Percentiles rank a stretch among this genome's conserved stretches.
Evolutionary conservation across 306 rosid species (phyloP).

Genomic region (Inga oerstediana): DNA sequence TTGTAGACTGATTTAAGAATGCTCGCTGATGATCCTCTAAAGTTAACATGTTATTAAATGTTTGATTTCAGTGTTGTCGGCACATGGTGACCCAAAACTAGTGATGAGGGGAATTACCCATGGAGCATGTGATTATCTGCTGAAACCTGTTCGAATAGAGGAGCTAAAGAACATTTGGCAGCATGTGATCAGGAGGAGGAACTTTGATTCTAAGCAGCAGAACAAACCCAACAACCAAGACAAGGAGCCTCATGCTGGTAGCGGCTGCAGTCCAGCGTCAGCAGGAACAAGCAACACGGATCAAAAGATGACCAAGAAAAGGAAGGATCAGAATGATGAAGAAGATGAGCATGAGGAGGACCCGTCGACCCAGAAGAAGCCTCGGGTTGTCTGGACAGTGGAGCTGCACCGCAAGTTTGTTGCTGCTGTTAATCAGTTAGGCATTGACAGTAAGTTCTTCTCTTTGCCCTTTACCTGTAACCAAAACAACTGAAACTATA

Average conservation of each 20-base stretch:
- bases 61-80: slow-evolving; percentile 79
- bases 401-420: slow-evolving; percentile 93
- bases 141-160: slow-evolving; percentile 88
- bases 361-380: slow-evolving; percentile 67
- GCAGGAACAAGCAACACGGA: slow-evolving; percentile 48
- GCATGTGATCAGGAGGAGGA: slow-evolving; percentile 84
- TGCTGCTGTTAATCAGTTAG: slow-evolving; percentile 80
- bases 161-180: slow-evolving; percentile 94
- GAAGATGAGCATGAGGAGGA: slow-evolving; percentile 68
- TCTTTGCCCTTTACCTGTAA: slow-evolving; percentile 24
- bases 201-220: slow-evolving; percentile 50
- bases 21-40: neutral
- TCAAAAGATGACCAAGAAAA: slow-evolving; percentile 58
- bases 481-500: neutral
- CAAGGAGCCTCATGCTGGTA: slow-evolving; percentile 31
- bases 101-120: slow-evolving; percentile 92
- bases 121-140: slow-evolving; percentile 92
- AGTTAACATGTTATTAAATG: neutral
- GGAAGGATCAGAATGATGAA: slow-evolving; percentile 77
- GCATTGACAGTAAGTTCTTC: slow-evolving; percentile 82
- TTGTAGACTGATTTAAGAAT: neutral
- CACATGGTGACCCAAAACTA: slow-evolving; percentile 73
- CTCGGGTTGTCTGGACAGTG: slow-evolving; percentile 90
- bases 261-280: slow-evolving; percentile 41
- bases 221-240: slow-evolving; percentile 43